Evolutionary conservation across 2,329 filamentous ascomycete species (phyloP), one percentile per base, ranked within the genome.

Genomic region (Calcarisporium arbuscula): DNA sequence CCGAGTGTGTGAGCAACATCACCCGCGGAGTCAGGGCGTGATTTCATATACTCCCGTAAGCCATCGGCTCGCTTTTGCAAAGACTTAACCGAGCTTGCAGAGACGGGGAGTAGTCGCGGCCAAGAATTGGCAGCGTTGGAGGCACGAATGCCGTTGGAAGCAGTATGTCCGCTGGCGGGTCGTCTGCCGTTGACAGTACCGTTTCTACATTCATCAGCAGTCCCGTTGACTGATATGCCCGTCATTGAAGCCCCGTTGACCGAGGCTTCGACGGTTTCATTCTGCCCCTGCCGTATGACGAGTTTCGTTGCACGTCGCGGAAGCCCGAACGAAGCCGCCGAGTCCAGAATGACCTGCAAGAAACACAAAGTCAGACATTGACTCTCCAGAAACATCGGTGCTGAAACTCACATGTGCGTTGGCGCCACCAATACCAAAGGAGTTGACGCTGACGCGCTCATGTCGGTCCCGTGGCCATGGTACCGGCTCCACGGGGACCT

Each of bases 361-460:
- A 7, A 7, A 36, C 10, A 16, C 7, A 12, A 15, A n/a, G 16
- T 9, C 15, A 14, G 16, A 19, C 30, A 16, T 21, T 11, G 19
- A 25, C 10, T 8, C 5, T 15, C 6, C 10, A 32, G 30, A 32
- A n/a, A 8, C 23, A 4, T 19, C 31, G n/a, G 16, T 15, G 6
- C 28, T 25, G 16, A 28, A 21, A 51, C 19, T 31, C 48, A 51
- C 47, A 29, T 60, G 56, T 4, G 48, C 55, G 33, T 61, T 61
- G 7, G 53, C 40, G 7, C 60, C 56, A 2, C 58, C 60, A 30
- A 51, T 56, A 3, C 59, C 57, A 37, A 57, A 62, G 7, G 44
- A 51, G 37, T 58, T 58, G 15, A 62, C 45, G 31, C 49, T 51
- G 8, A 52, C 44, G 8, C 53, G 39, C 10, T 47, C 38, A 2